Conservation (phyloP, 805 yeast species). For the Alloascoidea hylecoeti region DNA sequence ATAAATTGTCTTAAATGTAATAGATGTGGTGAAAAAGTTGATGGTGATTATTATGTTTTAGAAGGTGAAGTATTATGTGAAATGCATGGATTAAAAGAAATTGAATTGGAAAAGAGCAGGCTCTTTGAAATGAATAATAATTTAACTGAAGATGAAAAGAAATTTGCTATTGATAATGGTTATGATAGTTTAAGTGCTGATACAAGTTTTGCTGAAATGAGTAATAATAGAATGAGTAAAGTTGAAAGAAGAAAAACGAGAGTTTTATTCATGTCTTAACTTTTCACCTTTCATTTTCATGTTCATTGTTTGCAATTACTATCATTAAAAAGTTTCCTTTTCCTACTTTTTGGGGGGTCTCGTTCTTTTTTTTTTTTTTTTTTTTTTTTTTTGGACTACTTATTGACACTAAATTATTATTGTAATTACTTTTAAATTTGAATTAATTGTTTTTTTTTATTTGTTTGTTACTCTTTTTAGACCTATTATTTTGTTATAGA, state of each 20-base stretch:
- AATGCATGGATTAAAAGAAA: constrained; percentile 16
- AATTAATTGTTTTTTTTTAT: no score
- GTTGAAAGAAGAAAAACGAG: constrained; percentile 16
- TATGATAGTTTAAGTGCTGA: background rate
- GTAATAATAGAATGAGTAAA: background rate
- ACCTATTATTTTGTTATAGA: no score
- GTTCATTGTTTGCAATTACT: no score
- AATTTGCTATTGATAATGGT: no score
- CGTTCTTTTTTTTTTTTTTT: no score
- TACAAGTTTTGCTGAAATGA: background rate
- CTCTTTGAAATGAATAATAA: constrained; percentile 1
- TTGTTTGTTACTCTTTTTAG: no score
- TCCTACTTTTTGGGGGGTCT: no score
- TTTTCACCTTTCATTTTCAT: no score
- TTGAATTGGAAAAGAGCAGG: constrained; percentile 3
- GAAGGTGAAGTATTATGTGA: constrained; percentile 19
- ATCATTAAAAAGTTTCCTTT: no score
- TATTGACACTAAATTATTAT: no score
- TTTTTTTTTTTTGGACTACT: no score
- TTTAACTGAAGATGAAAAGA: background rate
- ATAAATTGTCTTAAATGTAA: constrained; percentile 55
- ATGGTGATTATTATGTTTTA: constrained; percentile 17
- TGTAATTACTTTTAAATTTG: no score
- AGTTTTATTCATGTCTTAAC: constrained; percentile 13
- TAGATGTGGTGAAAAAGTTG: constrained; percentile 27